Conservation (phyloP, 2,329 filamentous ascomycete genomes). For the Sporothrix dimorphospora region DNA sequence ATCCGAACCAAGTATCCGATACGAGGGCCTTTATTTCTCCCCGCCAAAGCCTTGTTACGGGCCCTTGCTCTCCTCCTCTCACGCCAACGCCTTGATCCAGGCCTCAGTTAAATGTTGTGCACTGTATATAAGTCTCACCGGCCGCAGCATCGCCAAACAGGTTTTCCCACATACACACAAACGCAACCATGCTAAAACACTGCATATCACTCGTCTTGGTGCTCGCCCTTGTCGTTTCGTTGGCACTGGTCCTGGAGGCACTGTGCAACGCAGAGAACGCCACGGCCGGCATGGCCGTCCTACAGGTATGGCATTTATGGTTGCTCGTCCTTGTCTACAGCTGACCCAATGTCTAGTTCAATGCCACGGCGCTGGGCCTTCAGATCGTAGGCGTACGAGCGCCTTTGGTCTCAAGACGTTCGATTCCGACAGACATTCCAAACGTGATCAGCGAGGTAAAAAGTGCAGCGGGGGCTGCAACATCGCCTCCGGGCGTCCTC, state of each 20-base stretch:
- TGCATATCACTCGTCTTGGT: background rate
- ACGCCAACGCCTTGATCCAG: background rate
- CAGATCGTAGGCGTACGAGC: background rate
- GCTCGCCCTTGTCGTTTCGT: background rate
- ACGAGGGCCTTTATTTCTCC: no score
- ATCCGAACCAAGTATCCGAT: no score
- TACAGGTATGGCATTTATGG: background rate
- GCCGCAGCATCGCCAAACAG: background rate
- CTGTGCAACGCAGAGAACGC: background rate
- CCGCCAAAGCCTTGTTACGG: no score
- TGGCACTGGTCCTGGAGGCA: background rate
- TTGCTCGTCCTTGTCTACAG: background rate
- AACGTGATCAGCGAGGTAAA: background rate
- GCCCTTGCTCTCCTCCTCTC: no score
- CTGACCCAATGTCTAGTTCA: background rate
- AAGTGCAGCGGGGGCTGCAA: background rate
- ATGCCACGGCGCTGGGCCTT: background rate
- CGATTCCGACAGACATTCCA: background rate
- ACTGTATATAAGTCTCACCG: background rate
- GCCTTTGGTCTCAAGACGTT: background rate
- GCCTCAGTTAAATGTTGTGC: background rate
- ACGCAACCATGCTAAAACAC: background rate
- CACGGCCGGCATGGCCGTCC: background rate
- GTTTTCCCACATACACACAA: background rate
- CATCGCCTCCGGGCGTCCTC: background rate